Evolutionary conservation across 331 rosid species (phyloP).

Genomic region (Acacia pycnantha): DNA sequence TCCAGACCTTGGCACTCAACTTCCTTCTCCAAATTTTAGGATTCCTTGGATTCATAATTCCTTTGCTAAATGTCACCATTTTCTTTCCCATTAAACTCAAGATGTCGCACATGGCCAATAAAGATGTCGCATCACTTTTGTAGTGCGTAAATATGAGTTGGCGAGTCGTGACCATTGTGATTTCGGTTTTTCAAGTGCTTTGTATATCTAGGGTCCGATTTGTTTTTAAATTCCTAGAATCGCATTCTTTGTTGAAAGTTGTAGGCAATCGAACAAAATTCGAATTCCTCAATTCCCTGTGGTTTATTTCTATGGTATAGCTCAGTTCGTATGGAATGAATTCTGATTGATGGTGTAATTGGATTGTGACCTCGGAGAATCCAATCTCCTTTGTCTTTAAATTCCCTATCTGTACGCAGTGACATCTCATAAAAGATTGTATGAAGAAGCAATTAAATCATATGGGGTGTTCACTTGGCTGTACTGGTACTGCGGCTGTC

Average conservation of each 20-base stretch:
- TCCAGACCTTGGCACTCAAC: background rate
- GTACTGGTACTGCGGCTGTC: constrained; percentile 41
- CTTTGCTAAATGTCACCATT: background rate
- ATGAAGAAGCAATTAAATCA: constrained; percentile 48
- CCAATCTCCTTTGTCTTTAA: constrained; percentile 23
- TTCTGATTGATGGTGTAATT: constrained; percentile 21
- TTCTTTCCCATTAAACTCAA: background rate
- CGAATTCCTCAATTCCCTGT: constrained; percentile 5
- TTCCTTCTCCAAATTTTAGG: background rate
- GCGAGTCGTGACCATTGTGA: background rate
- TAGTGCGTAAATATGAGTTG: background rate
- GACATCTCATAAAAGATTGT: constrained; percentile 28
- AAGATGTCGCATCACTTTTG: background rate
- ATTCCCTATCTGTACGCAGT: constrained; percentile 29
- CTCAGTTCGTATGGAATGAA: constrained; percentile 27
- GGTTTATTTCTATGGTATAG: constrained; percentile 16
- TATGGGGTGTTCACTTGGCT: constrained; percentile 55
- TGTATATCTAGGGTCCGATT: constrained; percentile 33
- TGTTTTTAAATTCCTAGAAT: constrained; percentile 20
- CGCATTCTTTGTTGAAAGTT: constrained; percentile 1
- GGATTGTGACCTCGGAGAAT: constrained; percentile 33
- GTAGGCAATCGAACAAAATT: background rate
- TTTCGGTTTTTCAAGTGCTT: background rate
- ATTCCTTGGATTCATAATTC: background rate
- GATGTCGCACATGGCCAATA: background rate